These are phyloP conservation scores for Bertia moriformis DNA, from an alignment of 2,329 filamentous ascomycete genomes.

Conservation along the genomic window DNA sequence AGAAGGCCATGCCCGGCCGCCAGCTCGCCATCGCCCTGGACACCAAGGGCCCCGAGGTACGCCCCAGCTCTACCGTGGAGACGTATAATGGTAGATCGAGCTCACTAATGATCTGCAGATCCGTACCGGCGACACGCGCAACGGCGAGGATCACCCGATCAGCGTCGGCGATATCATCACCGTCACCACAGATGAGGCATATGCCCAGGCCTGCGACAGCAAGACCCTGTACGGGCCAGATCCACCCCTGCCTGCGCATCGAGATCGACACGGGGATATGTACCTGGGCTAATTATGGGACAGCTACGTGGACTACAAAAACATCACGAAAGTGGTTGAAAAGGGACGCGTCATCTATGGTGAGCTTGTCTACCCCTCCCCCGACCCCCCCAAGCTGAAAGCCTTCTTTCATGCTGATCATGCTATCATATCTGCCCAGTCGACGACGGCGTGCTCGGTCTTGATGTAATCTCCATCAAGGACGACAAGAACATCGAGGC, in stretches of 20 bases:
- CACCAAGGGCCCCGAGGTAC: constrained; percentile 50
- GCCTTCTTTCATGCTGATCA: too few relatives aligned
- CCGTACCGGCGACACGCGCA: constrained; percentile 54
- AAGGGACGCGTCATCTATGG: constrained; percentile 85
- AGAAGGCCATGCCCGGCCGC: constrained; percentile 62
- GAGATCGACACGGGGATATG: too few relatives aligned
- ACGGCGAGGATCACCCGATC: constrained; percentile 75
- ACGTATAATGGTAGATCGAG: background rate
- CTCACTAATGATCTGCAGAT: constrained; percentile 22
- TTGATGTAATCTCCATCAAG: constrained; percentile 76
- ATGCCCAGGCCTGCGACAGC: constrained; percentile 66
- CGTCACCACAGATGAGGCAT: constrained; percentile 50
- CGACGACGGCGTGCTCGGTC: constrained; percentile 93
- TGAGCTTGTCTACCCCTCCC: too few relatives aligned
- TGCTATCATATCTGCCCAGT: too few relatives aligned
- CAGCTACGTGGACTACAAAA: constrained; percentile 98
- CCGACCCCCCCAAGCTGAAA: too few relatives aligned
- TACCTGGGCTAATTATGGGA: too few relatives aligned
- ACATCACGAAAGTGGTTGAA: constrained; percentile 96
- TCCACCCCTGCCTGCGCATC: too few relatives aligned
- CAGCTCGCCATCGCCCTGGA: constrained; percentile 89
- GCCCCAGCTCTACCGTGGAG: background rate
- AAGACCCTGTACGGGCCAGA: too few relatives aligned
- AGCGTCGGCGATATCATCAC: constrained; percentile 24
- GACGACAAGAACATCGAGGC: constrained; percentile 81